Evolutionary conservation across 2,329 filamentous ascomycete genomes (phyloP).

Genomic region (Botrytis fabae): DNA sequence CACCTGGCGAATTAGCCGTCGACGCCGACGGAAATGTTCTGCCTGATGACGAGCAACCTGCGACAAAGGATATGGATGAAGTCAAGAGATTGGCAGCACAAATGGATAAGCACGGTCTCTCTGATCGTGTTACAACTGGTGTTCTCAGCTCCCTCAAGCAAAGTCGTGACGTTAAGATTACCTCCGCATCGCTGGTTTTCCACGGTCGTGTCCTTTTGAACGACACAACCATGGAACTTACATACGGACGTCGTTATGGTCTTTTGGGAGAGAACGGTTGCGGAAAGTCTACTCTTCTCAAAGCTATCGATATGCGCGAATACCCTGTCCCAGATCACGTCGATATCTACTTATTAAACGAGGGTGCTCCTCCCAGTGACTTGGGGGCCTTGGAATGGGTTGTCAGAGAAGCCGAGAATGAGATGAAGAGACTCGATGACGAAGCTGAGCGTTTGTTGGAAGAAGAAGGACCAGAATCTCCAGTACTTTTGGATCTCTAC

Average conservation of each 20-base stretch:
- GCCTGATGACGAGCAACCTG: slow-evolving; percentile 61
- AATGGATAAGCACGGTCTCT: slow-evolving; percentile 94
- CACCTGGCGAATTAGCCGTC: slow-evolving; percentile 68
- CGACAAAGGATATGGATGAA: slow-evolving; percentile 74
- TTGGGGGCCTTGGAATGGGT: slow-evolving; percentile 96
- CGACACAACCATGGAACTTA: slow-evolving; percentile 90
- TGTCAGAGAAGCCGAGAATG: slow-evolving; percentile 87
- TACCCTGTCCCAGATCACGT: slow-evolving; percentile 94
- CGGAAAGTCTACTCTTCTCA: slow-evolving; percentile 96
- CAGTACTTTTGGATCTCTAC: slow-evolving; percentile 89
- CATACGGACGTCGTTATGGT: slow-evolving; percentile 89
- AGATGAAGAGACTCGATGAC: slow-evolving; percentile 87
- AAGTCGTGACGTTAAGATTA: slow-evolving; percentile 97
- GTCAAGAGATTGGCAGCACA: slow-evolving; percentile 87
- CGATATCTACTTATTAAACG: slow-evolving; percentile 97
- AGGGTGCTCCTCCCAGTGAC: slow-evolving; percentile 87
- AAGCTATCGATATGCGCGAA: slow-evolving; percentile 90
- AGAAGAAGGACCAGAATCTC: slow-evolving; percentile 86
- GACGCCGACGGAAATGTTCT: slow-evolving; percentile 60
- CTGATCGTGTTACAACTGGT: slow-evolving; percentile 97
- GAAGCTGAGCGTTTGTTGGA: slow-evolving; percentile 89
- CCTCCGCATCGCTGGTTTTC: slow-evolving; percentile 89
- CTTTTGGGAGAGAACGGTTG: slow-evolving; percentile 96
- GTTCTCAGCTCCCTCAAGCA: slow-evolving; percentile 81
- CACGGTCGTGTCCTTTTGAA: slow-evolving; percentile 95